These are phyloP conservation scores for Globisporangium megalacanthum DNA, from an alignment of 352 stramenopile genomes.

Conservation along the genomic window DNA sequence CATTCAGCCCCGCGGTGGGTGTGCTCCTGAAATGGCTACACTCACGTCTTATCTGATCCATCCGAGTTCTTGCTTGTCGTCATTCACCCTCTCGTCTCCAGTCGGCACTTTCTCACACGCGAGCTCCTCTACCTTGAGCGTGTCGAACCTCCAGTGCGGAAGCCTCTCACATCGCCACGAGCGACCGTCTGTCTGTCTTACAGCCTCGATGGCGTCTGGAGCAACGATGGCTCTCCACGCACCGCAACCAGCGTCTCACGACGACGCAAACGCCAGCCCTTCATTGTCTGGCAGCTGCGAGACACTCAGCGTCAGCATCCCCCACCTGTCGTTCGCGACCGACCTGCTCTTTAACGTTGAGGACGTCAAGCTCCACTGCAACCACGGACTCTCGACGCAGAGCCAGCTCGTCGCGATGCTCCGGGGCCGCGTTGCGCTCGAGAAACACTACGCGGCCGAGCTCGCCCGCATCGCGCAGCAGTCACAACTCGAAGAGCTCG, in stretches of 20 bases:
- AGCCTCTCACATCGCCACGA: background rate
- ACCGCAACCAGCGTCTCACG: background rate
- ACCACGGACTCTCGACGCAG: constrained; percentile 42
- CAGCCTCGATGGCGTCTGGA: background rate
- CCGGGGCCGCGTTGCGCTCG: constrained; percentile 62
- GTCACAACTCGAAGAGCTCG: constrained; percentile 51
- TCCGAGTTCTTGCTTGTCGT: too few species aligned
- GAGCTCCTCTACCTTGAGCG: background rate
- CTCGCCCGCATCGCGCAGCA: constrained; percentile 55
- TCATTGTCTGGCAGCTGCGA: background rate
- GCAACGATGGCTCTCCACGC: background rate
- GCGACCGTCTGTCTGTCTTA: background rate
- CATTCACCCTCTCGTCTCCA: too few species aligned
- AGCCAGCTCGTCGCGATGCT: constrained; percentile 56
- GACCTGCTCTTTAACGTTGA: constrained; percentile 79
- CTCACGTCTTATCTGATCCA: too few species aligned
- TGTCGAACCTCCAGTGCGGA: background rate
- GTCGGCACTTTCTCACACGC: constrained; percentile 1
- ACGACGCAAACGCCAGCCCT: background rate
- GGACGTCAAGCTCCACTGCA: constrained; percentile 46
- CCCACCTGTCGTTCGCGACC: constrained; percentile 57
- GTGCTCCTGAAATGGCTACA: too few species aligned
- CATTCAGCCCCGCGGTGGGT: too few species aligned
- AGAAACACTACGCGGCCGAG: constrained; percentile 68
- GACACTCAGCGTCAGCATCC: constrained; percentile 8